These are phyloP conservation scores for Chytridium lagenaria DNA, from an alignment of 371 early-diverging fungal species.

Conservation along the genomic window DNA sequence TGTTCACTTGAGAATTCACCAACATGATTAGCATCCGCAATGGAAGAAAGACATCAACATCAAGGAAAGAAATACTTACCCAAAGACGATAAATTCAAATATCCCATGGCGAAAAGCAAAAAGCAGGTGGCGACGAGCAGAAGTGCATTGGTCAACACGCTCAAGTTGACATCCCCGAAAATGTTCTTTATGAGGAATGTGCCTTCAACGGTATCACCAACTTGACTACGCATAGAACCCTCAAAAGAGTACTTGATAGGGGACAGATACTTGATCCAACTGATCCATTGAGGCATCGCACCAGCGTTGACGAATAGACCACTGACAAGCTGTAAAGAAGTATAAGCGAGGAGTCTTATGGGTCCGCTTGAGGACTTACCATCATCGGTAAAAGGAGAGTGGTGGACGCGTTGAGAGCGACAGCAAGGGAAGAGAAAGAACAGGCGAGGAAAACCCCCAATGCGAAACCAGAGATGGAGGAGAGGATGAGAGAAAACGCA, in stretches of 20 bases:
- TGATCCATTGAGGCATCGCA: slow-evolving; percentile 55
- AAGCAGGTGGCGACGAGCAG: background rate
- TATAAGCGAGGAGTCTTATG: background rate
- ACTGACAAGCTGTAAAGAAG: slow-evolving; percentile 46
- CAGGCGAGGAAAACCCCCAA: slow-evolving; percentile 32
- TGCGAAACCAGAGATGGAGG: slow-evolving; percentile 29
- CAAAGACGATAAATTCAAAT: background rate
- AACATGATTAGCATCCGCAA: too few relatives aligned
- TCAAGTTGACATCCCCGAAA: background rate
- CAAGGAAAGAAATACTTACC: too few relatives aligned
- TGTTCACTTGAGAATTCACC: too few relatives aligned
- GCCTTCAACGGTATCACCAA: background rate
- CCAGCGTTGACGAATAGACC: slow-evolving; percentile 68
- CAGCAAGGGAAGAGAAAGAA: slow-evolving; percentile 29
- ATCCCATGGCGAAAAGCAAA: background rate
- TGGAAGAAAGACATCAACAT: too few relatives aligned
- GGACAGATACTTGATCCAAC: slow-evolving; percentile 50
- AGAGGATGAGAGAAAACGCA: slow-evolving; percentile 27
- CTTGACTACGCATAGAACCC: background rate
- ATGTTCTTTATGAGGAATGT: background rate
- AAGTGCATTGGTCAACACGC: background rate
- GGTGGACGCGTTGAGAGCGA: slow-evolving; percentile 26
- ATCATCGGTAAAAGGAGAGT: slow-evolving; percentile 34
- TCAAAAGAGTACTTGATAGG: slow-evolving; percentile 9
- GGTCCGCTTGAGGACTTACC: background rate